These are phyloP conservation scores for Pyrenophora seminiperda DNA, from an alignment of 2,329 filamentous ascomycete genomes.

Conservation along the genomic window DNA sequence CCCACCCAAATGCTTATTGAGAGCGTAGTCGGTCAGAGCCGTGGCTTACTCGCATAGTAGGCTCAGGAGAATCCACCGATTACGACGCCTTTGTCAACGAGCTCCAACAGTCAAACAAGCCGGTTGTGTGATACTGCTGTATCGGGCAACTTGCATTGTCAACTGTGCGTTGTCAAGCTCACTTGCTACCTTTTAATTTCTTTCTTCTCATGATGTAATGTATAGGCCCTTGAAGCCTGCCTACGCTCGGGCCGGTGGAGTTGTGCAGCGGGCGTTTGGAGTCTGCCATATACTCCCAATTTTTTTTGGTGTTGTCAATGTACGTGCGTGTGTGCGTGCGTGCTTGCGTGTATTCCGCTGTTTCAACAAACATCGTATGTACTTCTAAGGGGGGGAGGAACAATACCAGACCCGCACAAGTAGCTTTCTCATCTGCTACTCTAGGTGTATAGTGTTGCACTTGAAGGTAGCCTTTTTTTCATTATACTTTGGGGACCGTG, in stretches of 20 bases:
- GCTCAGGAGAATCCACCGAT: constrained; percentile 17
- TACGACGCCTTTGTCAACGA: constrained; percentile 29
- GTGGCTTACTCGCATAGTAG: constrained; percentile 33
- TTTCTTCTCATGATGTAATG: constrained; percentile 23
- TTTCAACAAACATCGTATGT: no score
- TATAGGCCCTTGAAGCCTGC: constrained; percentile 24
- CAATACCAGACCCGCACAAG: no score
- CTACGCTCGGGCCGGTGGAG: constrained; percentile 17
- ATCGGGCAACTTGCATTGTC: neutral
- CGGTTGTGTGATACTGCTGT: constrained; percentile 16
- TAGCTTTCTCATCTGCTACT: no score
- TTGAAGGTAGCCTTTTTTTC: no score
- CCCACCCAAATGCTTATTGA: constrained; percentile 40
- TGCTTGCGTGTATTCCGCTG: no score
- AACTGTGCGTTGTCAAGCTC: constrained; percentile 2
- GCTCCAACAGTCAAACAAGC: constrained; percentile 24
- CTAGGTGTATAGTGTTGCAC: no score
- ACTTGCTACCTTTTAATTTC: constrained; percentile 1
- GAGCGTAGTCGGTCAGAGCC: constrained; percentile 34
- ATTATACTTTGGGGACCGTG: no score
- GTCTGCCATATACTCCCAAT: constrained; percentile 10
- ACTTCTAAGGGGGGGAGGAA: no score
- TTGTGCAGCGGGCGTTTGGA: constrained; percentile 24
- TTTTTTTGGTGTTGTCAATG: constrained; percentile 1
- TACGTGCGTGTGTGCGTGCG: neutral